A percentile compares a stretch with the other conserved stretches of the same genome.
These are phyloP conservation scores for Psilocybe tampanensis DNA, from an alignment of 768 basidiomycete genomes.

Conservation along the genomic window DNA sequence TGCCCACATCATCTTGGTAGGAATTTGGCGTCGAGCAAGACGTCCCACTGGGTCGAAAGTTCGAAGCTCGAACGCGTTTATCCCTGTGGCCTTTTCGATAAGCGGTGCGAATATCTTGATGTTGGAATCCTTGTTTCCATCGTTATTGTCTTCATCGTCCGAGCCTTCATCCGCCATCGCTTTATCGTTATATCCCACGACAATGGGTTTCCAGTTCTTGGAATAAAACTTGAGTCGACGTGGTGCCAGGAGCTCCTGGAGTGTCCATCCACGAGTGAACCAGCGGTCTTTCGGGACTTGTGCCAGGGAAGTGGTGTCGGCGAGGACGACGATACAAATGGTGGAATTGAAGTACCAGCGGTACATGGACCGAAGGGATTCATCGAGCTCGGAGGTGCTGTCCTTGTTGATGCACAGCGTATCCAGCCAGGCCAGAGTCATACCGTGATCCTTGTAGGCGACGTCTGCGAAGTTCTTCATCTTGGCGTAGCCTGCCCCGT, in stretches of 20 bases:
- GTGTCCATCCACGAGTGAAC: conserved; percentile 19
- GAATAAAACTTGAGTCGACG: conserved; percentile 8
- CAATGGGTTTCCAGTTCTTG: conserved; percentile 5
- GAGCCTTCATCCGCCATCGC: not conserved
- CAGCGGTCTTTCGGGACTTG: conserved; percentile 9
- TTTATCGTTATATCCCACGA: conserved; percentile 1
- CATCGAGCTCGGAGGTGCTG: conserved; percentile 17
- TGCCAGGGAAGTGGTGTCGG: conserved; percentile 2
- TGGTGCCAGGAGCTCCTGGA: conserved; percentile 17
- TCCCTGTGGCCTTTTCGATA: conserved; percentile 10
- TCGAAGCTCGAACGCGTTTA: conserved; percentile 4
- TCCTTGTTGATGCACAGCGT: conserved; percentile 17
- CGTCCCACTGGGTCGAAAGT: not conserved
- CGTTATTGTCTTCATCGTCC: not conserved
- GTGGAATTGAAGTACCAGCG: conserved; percentile 12
- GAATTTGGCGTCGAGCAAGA: conserved; percentile 3
- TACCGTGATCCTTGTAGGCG: conserved; percentile 1
- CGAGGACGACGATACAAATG: conserved; percentile 14
- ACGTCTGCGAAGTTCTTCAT: conserved; percentile 8
- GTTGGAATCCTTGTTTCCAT: not conserved
- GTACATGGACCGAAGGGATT: conserved; percentile 20
- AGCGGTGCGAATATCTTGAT: not conserved
- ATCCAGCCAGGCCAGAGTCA: conserved; percentile 14
- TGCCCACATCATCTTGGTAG: conserved; percentile 10
- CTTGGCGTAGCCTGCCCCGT: conserved; percentile 9